Conservation (phyloP, 2,329 filamentous ascomycete genomes). For the Pseudopyricularia cyperi region DNA sequence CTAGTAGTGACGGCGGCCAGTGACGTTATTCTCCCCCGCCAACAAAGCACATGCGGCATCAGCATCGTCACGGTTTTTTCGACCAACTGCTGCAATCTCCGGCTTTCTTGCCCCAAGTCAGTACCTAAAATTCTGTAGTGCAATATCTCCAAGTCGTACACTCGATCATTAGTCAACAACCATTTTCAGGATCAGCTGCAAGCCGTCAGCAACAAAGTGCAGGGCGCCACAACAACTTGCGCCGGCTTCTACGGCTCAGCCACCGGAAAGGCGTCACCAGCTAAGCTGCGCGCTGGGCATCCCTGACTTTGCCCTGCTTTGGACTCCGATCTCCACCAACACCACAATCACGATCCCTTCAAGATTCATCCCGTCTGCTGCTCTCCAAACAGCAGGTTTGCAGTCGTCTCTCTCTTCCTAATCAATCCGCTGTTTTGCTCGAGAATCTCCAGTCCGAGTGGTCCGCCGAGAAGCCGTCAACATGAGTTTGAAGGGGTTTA, state of each 20-base stretch:
- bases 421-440: background rate
- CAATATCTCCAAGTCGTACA: too few relatives aligned
- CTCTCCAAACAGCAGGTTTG: background rate
- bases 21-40: background rate
- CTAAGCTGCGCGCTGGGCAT: background rate
- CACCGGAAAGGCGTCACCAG: slow-evolving; percentile 3
- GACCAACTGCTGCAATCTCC: too few relatives aligned
- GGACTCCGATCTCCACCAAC: slow-evolving; percentile 2
- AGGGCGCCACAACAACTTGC: background rate
- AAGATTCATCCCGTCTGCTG: background rate
- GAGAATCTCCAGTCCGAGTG: background rate
- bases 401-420: background rate
- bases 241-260: slow-evolving; percentile 2
- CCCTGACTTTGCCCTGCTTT: too few relatives aligned
- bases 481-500: slow-evolving; percentile 4
- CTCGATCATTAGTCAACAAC: too few relatives aligned
- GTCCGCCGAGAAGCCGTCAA: background rate
- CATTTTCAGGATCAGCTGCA: background rate
- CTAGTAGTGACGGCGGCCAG: too few relatives aligned
- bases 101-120: background rate
- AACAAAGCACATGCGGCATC: background rate
- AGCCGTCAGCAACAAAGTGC: background rate
- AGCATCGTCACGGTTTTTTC: too few relatives aligned
- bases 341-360: background rate
- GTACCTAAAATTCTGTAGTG: too few relatives aligned